Base-by-base conservation (phyloP, 768 basidiomycete species). In the Pulveroboletus sp. region DNA sequence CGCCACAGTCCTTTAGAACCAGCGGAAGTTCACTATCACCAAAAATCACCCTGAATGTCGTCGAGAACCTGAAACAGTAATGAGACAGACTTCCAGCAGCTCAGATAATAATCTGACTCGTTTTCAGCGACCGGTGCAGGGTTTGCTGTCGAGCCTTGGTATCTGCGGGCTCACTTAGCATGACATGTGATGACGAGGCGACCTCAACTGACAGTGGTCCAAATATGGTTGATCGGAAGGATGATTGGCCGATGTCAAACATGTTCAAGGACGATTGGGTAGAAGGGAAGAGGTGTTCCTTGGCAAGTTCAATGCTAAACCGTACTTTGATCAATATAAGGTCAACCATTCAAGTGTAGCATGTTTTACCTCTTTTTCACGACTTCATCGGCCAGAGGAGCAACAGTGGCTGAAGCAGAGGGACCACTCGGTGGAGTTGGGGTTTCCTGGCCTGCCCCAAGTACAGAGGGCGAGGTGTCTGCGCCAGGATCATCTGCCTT, bases 171-270 rank as follows among this genome's bases (percentile, higher is more conserved):
- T 39, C 35, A 14, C 46, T 64, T 32, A 63, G 37, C 10, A 43
- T 8, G 12, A 36, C 12, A 11, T 11, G 42, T 1, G 24, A 38
- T 27, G 30, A 43, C 5, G 35, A 41, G 18, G 26, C 37, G 45
- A 57, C 43, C 35, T 39, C 43, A 50, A 71, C 82, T 57, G 47
- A 84, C 84, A 84, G 61, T 46, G 81, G 80, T 18, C 82, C 83
- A 56, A 86, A 86, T 26, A 86, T 85, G 1, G 83, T 85, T n/a
- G 78, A 71, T 33, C 69, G 68, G 50, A 70, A 77, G 68, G 78
- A 81, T 8, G 62, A 58, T 4, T 68, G 49, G 14, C 46, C 9
- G 1, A 57, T 24, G n/a, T 37, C 48, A 50, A 65, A 61, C 47
- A 62, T 43, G 47, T 44, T 43, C 47, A 56, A 45, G 53, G 59